Evolutionary conservation across 2,329 filamentous ascomycete species (phyloP), one percentile per base, ranked within the genome.

Genomic region (Cryphonectria japonica): DNA sequence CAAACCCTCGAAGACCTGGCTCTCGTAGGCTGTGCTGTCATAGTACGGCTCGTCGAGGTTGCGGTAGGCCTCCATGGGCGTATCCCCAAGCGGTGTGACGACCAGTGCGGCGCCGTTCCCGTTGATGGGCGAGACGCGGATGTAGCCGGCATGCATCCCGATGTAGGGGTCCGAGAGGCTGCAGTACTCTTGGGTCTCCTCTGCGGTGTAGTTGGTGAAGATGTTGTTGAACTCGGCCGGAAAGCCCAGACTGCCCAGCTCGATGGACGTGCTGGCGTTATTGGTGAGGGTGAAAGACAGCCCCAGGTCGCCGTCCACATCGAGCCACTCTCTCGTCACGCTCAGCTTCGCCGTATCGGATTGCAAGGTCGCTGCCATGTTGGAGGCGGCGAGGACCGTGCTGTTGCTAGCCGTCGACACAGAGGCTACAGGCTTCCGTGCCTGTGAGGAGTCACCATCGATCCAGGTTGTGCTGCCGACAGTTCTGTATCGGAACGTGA

Each of bases 211-310:
- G 61, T 81, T 80, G 16, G 83, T 88, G 75, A 90, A 90, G 74
- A 90, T 89, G 76, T 85, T 90, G 79, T 90, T 90, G 79, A 89
- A 88, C 76, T 88, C 86, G 29, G 87, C 83, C 0, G 88, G 88
- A 66, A 90, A 85, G 0, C 88, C 88, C 1, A 90, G 80, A 64
- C 85, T 85, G 1, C 88, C 88, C 6, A 90, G 77, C 71, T 90
- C 87, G 2, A 90, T 69, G 0, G 79, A 71, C 0, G 76, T 73
- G 0, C 75, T 73, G 0, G 77, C 83, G 0, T 77, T 77, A 71
- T 89, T 89, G 13, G 79, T 80, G 29, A 89, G 74, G 2, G 83
- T 87, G 76, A 89, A 85, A 22, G 81, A 81, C 3, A 90, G 78
- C 7, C 81, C 85, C 2, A 90, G 76, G 71, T 88, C 86, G 1